Evolutionary conservation across 768 basidiomycete species (phyloP).

Genomic region (Wakefieldia striispora): DNA sequence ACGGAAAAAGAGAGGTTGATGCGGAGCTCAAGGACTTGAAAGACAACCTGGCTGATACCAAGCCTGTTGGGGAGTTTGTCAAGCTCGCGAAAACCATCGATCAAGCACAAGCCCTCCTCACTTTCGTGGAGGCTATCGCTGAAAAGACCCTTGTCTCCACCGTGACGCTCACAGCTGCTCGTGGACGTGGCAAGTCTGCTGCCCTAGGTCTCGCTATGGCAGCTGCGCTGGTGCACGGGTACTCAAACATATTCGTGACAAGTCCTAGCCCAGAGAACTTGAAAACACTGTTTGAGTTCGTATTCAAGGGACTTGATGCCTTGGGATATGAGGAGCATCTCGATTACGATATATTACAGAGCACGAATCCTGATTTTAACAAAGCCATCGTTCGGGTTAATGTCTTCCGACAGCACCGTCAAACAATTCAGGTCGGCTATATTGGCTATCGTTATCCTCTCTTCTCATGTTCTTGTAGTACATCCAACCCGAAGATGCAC

Average conservation of each 20-base stretch:
- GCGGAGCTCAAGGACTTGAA: slow-evolving; percentile 76
- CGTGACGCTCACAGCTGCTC: slow-evolving; percentile 89
- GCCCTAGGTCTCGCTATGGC: slow-evolving; percentile 95
- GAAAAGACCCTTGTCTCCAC: slow-evolving; percentile 94
- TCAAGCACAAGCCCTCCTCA: slow-evolving; percentile 91
- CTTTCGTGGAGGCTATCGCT: slow-evolving; percentile 91
- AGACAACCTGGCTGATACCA: slow-evolving; percentile 73
- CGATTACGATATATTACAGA: slow-evolving; percentile 95
- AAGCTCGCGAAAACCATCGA: slow-evolving; percentile 90
- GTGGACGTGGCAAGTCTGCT: slow-evolving; percentile 96
- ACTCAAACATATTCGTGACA: slow-evolving; percentile 97
- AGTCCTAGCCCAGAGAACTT: slow-evolving; percentile 97
- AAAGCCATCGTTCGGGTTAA: slow-evolving; percentile 96
- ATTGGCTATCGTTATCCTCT: neutral
- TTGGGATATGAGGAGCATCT: slow-evolving; percentile 96
- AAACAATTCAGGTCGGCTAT: slow-evolving; percentile 87
- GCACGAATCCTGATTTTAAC: slow-evolving; percentile 91
- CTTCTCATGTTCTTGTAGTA: slow-evolving; percentile 54
- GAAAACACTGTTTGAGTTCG: slow-evolving; percentile 96
- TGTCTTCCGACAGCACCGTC: slow-evolving; percentile 87
- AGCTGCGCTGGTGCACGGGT: slow-evolving; percentile 88
- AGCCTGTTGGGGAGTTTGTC: slow-evolving; percentile 85
- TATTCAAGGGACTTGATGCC: slow-evolving; percentile 94
- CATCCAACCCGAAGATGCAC: slow-evolving; percentile 96
- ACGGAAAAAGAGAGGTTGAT: slow-evolving; percentile 51